Evolutionary conservation across 2,329 filamentous ascomycete genomes (phyloP).

Genomic region (Microdochium nivale): DNA sequence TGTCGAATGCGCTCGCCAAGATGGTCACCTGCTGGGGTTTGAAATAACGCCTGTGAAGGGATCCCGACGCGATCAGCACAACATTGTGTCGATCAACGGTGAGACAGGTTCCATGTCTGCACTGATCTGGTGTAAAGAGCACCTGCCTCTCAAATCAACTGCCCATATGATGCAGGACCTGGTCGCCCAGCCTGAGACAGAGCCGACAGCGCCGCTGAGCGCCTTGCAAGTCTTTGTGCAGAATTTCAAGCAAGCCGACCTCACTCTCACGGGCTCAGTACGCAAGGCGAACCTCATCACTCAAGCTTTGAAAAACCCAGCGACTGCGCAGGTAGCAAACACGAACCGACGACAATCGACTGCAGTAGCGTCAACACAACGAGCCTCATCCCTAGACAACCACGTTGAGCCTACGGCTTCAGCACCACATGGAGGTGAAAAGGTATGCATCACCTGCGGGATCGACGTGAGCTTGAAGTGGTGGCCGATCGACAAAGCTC

Average conservation of each 20-base stretch:
- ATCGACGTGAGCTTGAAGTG: constrained; percentile 68
- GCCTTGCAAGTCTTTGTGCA: constrained; percentile 80
- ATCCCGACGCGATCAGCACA: constrained; percentile 72
- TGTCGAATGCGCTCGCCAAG: constrained; percentile 81
- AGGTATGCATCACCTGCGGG: constrained; percentile 54
- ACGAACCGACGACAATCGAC: constrained; percentile 47
- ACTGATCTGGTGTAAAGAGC: constrained; percentile 85
- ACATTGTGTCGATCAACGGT: constrained; percentile 69
- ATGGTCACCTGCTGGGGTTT: constrained; percentile 78
- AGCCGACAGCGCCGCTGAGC: constrained; percentile 47
- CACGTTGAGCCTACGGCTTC: constrained; percentile 14
- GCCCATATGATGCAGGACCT: constrained; percentile 74
- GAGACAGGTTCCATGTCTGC: constrained; percentile 82
- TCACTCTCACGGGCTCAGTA: constrained; percentile 81
- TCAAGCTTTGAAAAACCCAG: constrained; percentile 47
- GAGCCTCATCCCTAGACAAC: constrained; percentile 16
- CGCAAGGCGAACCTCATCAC: constrained; percentile 79
- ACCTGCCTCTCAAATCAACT: constrained; percentile 61
- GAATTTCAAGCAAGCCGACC: constrained; percentile 91
- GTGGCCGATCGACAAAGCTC: constrained; percentile 50
- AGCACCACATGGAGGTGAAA: constrained; percentile 33
- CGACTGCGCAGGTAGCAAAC: constrained; percentile 27
- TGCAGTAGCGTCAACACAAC: constrained; percentile 11
- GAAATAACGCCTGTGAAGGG: constrained; percentile 86
- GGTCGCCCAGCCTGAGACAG: constrained; percentile 43